A percentile compares a stretch with the other conserved stretches of the same genome.
These are phyloP conservation scores for Cladophialophora bantiana DNA, from an alignment of 2,329 filamentous ascomycete genomes.

Conservation along the genomic window DNA sequence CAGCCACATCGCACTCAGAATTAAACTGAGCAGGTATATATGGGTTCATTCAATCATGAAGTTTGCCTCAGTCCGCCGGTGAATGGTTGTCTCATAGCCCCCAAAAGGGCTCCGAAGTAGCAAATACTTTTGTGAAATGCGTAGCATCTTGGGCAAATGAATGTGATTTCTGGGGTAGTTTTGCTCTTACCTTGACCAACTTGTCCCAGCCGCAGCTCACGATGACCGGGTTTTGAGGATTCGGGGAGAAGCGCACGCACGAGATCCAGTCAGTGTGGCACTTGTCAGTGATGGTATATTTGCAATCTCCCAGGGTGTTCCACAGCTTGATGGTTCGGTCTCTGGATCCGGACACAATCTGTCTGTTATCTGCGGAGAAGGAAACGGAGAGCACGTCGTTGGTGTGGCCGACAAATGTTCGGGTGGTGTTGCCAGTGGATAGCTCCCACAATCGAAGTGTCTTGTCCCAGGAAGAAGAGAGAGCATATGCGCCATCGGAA, in stretches of 20 bases:
- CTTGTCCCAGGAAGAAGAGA: slow-evolving; percentile 99
- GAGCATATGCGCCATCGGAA: slow-evolving; percentile 97
- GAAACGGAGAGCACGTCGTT: slow-evolving; percentile 99
- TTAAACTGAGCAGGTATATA: neutral
- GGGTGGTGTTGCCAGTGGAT: slow-evolving; percentile 93
- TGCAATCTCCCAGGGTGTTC: slow-evolving; percentile 99
- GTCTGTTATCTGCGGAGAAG: slow-evolving; percentile 99
- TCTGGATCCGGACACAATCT: slow-evolving; percentile 98
- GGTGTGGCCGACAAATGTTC: slow-evolving; percentile 98
- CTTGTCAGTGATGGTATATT: slow-evolving; percentile 99
- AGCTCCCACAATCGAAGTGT: slow-evolving; percentile 99
- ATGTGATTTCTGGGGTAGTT: slow-evolving; percentile 11
- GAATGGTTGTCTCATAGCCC: slow-evolving; percentile 97
- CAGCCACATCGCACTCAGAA: neutral
- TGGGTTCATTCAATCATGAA: neutral
- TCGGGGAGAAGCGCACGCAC: slow-evolving; percentile 99
- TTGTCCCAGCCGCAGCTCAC: slow-evolving; percentile 99
- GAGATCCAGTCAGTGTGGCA: slow-evolving; percentile 99
- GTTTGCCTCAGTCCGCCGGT: slow-evolving; percentile 78
- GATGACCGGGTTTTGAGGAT: slow-evolving; percentile 99
- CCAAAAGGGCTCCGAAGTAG: slow-evolving; percentile 94
- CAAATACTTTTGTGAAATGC: slow-evolving; percentile 87
- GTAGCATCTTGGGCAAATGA: slow-evolving; percentile 79
- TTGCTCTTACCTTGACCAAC: slow-evolving; percentile 92
- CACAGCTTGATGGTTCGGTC: slow-evolving; percentile 99